A percentile compares a stretch with the other conserved stretches of the same genome.
phyloP scores from a whole-genome alignment of 1,139 yeast species.

The Pichia sp. region DNA sequence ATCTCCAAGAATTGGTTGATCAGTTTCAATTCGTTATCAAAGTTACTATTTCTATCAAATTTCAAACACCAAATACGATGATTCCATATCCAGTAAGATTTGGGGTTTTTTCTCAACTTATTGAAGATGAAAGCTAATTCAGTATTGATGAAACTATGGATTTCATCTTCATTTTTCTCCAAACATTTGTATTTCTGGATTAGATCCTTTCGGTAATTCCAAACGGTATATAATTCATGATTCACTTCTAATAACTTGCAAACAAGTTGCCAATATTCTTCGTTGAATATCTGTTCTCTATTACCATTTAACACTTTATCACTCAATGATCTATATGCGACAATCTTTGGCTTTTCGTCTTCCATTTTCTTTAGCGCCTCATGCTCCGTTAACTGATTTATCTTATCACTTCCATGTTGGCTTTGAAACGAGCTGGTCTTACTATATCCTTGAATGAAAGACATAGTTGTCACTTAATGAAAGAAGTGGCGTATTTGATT shows the following conservation, averaged over 20 bases:
- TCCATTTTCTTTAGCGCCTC: conserved; percentile 52
- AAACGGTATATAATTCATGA: conserved; percentile 82
- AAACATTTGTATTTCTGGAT: conserved; percentile 31
- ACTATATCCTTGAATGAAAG: conserved; percentile 13
- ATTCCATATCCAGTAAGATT: conserved; percentile 95
- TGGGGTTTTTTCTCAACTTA: conserved; percentile 62
- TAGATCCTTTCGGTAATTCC: conserved; percentile 86
- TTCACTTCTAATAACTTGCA: conserved; percentile 53
- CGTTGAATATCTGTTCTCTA: conserved; percentile 27
- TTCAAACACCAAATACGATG: conserved; percentile 81
- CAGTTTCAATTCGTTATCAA: conserved; percentile 61
- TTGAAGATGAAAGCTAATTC: conserved; percentile 59
- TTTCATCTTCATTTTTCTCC: conserved; percentile 14
- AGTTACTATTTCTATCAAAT: conserved; percentile 43
- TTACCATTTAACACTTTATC: conserved; percentile 34
- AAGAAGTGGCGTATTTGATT: not conserved
- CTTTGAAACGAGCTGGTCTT: conserved; percentile 10
- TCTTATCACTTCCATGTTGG: conserved; percentile 66
- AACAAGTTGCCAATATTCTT: conserved; percentile 42
- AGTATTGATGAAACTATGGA: conserved; percentile 35
- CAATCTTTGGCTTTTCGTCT: conserved; percentile 47
- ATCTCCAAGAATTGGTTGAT: conserved; percentile 59
- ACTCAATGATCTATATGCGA: conserved; percentile 41
- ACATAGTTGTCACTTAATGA: conserved; percentile 3
- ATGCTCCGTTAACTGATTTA: conserved; percentile 34